These are phyloP conservation scores for Betula pendula DNA, from an alignment of 306 rosid species.

Conservation along the genomic window DNA sequence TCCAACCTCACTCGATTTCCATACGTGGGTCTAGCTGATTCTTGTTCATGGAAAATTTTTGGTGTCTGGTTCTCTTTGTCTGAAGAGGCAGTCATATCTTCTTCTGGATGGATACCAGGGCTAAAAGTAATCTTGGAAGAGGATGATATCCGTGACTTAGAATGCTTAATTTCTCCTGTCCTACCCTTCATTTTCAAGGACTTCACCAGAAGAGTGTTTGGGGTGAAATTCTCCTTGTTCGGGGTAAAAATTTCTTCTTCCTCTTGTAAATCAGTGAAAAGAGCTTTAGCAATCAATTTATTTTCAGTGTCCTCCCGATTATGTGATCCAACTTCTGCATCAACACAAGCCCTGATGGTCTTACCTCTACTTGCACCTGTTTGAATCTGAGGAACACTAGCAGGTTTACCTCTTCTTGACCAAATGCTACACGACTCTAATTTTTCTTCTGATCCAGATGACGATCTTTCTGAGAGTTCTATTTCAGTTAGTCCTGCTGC, in stretches of 20 bases:
- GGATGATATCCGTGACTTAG: constrained; percentile 34
- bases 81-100: constrained; percentile 29
- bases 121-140: constrained; percentile 32
- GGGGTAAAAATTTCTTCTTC: constrained; percentile 56
- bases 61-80: constrained; percentile 52
- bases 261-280: constrained; percentile 30
- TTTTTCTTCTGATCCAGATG: constrained; percentile 29
- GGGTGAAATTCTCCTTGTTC: constrained; percentile 69
- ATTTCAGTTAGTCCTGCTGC: constrained; percentile 33
- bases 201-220: constrained; percentile 44
- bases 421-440: constrained; percentile 42
- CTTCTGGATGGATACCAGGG: constrained; percentile 35
- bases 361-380: constrained; percentile 40
- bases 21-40: constrained; percentile 36
- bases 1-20: constrained; percentile 33
- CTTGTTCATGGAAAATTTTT: constrained; percentile 35
- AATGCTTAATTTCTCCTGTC: constrained; percentile 38
- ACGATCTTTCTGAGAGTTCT: constrained; percentile 25
- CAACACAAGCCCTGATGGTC: constrained; percentile 23
- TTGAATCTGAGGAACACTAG: constrained; percentile 50
- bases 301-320: constrained; percentile 29
- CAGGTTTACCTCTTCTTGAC: constrained; percentile 71
- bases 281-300: constrained; percentile 28
- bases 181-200: constrained; percentile 50
- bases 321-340: constrained; percentile 26